These are phyloP conservation scores for Yamadazyma dushanensis DNA, from an alignment of 1,139 yeast genomes.

Conservation along the genomic window DNA sequence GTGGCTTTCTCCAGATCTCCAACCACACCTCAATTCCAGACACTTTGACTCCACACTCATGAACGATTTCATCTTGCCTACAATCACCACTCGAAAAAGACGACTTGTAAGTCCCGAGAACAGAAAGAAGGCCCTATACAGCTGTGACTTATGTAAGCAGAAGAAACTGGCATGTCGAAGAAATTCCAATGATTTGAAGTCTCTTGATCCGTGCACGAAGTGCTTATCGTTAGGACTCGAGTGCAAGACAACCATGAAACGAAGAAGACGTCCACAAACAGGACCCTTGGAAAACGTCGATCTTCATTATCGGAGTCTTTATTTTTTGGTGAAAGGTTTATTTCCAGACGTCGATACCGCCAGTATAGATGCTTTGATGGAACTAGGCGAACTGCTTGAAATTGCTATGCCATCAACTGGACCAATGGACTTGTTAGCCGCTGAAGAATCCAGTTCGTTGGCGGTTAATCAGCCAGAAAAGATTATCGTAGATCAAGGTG, in stretches of 20 bases:
- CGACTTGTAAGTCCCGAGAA: slow-evolving; percentile 10
- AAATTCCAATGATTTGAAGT: slow-evolving; percentile 3
- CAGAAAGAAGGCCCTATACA: slow-evolving; percentile 28
- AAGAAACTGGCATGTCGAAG: slow-evolving; percentile 43
- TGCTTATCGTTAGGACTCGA: slow-evolving; percentile 6
- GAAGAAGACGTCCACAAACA: slow-evolving; percentile 5
- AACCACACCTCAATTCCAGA: too few relatives aligned
- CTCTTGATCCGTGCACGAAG: slow-evolving; percentile 8
- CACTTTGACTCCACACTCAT: too few relatives aligned
- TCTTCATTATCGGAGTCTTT: slow-evolving; percentile 38
- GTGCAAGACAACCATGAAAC: slow-evolving; percentile 8
- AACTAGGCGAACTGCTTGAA: slow-evolving; percentile 32
- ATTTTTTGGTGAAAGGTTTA: slow-evolving; percentile 33
- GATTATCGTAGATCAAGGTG: slow-evolving; percentile 4
- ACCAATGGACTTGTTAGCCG: background rate
- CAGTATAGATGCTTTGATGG: slow-evolving; percentile 33
- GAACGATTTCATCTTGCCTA: slow-evolving; percentile 2
- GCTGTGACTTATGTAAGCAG: slow-evolving; percentile 47
- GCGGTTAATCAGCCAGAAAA: slow-evolving; percentile 1
- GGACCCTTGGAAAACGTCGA: slow-evolving; percentile 41
- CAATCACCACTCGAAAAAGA: slow-evolving; percentile 9
- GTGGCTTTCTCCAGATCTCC: too few relatives aligned
- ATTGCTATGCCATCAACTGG: slow-evolving; percentile 33
- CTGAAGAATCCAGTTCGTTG: background rate
- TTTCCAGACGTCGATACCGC: slow-evolving; percentile 42